Evolutionary conservation across 306 rosid species (phyloP).

Genomic region (Prinsepia uniflora): DNA sequence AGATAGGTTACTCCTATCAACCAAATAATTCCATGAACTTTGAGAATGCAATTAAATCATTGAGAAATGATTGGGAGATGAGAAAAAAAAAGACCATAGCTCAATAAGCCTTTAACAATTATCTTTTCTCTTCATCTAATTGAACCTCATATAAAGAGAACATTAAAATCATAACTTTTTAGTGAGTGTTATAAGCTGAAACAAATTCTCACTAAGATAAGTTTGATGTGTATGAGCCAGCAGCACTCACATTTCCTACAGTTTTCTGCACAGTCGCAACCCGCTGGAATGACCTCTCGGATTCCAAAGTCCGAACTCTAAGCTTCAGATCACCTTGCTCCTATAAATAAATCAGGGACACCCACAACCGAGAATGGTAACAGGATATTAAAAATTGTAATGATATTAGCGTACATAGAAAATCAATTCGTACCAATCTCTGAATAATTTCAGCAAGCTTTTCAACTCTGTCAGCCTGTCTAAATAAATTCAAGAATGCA

Average conservation of each 20-base stretch:
- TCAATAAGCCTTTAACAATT: neutral
- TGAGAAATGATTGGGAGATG: constrained; percentile 3
- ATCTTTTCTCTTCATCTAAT: neutral
- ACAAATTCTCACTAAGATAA: neutral
- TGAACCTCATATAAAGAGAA: neutral
- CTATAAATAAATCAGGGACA: constrained; percentile 36
- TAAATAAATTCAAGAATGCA: constrained; percentile 89
- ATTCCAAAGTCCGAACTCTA: constrained; percentile 91
- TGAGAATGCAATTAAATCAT: neutral
- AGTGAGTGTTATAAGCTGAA: neutral
- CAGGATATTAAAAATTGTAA: constrained; percentile 22
- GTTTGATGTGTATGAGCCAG: constrained; percentile 4
- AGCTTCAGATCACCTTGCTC: constrained; percentile 99
- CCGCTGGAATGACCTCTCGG: constrained; percentile 98
- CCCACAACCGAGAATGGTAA: constrained; percentile 22
- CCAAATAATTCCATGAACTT: neutral
- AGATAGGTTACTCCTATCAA: neutral
- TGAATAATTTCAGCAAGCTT: constrained; percentile 84
- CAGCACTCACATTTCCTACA: constrained; percentile 77
- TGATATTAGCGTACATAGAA: constrained; percentile 11
- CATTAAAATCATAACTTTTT: neutral
- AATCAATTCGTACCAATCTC: constrained; percentile 51
- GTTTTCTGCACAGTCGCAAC: constrained; percentile 87
- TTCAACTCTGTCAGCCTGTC: constrained; percentile 97
- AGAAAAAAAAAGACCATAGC: neutral